phyloP scores from a whole-genome alignment of 2,329 filamentous ascomycete species.

The Diaporthe vaccinii region DNA sequence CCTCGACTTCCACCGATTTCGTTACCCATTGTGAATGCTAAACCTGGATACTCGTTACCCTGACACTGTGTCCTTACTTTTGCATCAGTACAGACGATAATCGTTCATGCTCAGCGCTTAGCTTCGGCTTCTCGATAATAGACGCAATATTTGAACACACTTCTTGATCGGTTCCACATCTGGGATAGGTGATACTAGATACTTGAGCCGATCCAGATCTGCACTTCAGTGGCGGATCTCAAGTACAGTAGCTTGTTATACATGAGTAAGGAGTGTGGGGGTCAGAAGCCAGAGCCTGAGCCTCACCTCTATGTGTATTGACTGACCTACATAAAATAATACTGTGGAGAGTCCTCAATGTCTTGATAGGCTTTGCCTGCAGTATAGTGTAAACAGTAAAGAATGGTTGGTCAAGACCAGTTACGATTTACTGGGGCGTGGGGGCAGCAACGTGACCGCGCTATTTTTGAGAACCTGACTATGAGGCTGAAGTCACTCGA shows the following conservation, averaged over 20 bases:
- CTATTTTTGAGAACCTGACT: background rate
- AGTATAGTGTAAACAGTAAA: background rate
- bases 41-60: no score
- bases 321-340: background rate
- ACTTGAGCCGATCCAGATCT: background rate
- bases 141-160: background rate
- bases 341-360: background rate
- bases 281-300: background rate
- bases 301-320: background rate
- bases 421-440: background rate
- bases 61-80: background rate
- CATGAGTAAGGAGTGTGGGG: slow-evolving; percentile 6
- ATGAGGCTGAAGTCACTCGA: background rate
- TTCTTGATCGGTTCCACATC: background rate
- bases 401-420: background rate
- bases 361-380: background rate
- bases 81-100: background rate
- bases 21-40: background rate
- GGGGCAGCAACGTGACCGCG: background rate
- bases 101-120: background rate
- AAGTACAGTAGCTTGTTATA: background rate
- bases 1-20: no score
- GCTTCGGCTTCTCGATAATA: background rate
- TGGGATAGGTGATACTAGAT: background rate
- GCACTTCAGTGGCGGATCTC: background rate